Percentiles rank a stretch among this genome's conserved stretches.
phyloP scores from a whole-genome alignment of 257 asterid genomes.

The Craterostigma plantagineum region DNA sequence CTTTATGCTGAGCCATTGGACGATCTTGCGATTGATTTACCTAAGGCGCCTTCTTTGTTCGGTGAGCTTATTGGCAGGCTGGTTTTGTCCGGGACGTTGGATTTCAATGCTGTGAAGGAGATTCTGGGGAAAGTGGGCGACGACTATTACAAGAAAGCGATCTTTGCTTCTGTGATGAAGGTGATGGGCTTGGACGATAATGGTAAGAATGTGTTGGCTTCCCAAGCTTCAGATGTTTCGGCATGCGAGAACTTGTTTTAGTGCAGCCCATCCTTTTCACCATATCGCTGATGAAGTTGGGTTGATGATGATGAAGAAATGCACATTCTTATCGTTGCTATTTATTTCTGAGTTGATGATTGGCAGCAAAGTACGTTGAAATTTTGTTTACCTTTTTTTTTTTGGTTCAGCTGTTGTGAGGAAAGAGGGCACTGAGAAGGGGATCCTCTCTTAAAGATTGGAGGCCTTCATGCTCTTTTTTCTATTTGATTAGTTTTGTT shows the following conservation, averaged over 20 bases:
- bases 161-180: slow-evolving; percentile 25
- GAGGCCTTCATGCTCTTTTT: too few relatives aligned
- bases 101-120: slow-evolving; percentile 48
- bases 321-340: too few relatives aligned
- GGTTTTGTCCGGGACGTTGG: slow-evolving; percentile 36
- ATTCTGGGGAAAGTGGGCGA: slow-evolving; percentile 43
- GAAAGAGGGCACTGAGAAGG: too few relatives aligned
- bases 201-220: slow-evolving; percentile 39
- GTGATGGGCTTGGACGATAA: slow-evolving; percentile 20
- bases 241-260: slow-evolving; percentile 51
- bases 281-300: too few relatives aligned
- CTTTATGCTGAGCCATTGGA: slow-evolving; percentile 38
- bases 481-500: too few relatives aligned
- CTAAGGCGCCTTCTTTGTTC: slow-evolving; percentile 65
- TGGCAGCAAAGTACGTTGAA: too few relatives aligned
- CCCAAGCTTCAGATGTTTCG: slow-evolving; percentile 46
- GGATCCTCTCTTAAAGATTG: too few relatives aligned
- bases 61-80: slow-evolving; percentile 63
- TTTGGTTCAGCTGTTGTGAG: too few relatives aligned
- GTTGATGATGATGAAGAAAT: too few relatives aligned
- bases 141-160: slow-evolving; percentile 35
- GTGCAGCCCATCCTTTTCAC: not conserved
- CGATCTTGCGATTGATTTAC: slow-evolving; percentile 81
- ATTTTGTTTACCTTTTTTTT: too few relatives aligned
- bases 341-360: too few relatives aligned